Evolutionary conservation across 352 stramenopile species (phyloP), one percentile per base, ranked within the genome.

Genomic region (Phytophthora pinifolia): DNA sequence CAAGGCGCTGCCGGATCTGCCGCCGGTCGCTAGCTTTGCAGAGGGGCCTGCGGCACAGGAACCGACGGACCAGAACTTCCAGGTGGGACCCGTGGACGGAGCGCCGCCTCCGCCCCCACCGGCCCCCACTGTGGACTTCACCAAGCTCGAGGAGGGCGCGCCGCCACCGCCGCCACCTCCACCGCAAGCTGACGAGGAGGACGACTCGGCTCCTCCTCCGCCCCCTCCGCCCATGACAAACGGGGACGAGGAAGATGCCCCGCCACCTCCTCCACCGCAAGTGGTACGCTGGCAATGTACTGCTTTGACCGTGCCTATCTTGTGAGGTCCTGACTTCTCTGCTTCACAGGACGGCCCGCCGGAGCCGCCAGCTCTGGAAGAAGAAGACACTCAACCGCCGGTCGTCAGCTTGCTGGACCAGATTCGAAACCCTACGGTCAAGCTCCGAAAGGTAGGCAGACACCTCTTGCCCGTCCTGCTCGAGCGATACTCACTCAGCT

Each of bases 1-100:
- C 65, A 90, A 92, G 52, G 58, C 70, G 18, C 62, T 93, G 25
- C 79, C 80, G 10, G 85, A 95, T 46, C 31, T 93, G 1, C 81
- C 85, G 25, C 38, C 73, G 0, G 67, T 89, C 2, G 72, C 77
- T 0, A 79, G 64, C 30, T 95, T 95, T 59, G 67, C 69, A 12
- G 69, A 90, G 12, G 85, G 67, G 1, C 85, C 85, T 7, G 72
- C 72, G 3, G 85, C 81, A 3, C 58, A 79, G 18, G 81, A 95
- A 46, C 83, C 81, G 7, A 55, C 57, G 15, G 61, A 84, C 18
- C 68, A 76, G n/a, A 75, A 58, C 17, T 71, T 76, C n/a, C 65
- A 76, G 25, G 76, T 94, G 29, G 84, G 84, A 7, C 84, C 82
- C 0, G 52, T 81, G n/a, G 82, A 93, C 18, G 72, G 74, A 9